These are phyloP conservation scores for Fusarium verticillioides DNA, from an alignment of 2,329 filamentous ascomycete genomes.

Conservation along the genomic window DNA sequence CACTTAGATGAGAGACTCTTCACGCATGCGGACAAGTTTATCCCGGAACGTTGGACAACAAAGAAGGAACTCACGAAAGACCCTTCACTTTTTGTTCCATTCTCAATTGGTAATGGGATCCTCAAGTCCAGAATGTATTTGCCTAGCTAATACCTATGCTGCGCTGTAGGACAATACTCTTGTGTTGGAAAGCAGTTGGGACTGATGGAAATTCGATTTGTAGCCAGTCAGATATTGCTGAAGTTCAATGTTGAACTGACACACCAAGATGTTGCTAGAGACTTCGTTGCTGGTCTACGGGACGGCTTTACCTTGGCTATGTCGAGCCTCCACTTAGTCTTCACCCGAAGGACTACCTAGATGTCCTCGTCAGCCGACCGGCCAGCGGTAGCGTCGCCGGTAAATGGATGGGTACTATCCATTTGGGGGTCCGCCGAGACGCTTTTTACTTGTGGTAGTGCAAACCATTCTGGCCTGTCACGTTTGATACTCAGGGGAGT, in stretches of 20 bases:
- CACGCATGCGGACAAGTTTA: background rate
- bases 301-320: background rate
- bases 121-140: background rate
- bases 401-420: background rate
- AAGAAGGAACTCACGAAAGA: background rate
- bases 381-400: accelerated
- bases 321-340: background rate
- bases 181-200: background rate
- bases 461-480: background rate
- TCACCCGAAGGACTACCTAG: background rate
- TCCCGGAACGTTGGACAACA: background rate
- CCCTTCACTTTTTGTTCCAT: background rate
- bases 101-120: background rate
- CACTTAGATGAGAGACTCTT: background rate
- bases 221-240: background rate
- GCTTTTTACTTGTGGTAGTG: background rate
- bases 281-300: background rate
- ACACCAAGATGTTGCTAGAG: background rate
- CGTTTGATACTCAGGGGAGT: background rate
- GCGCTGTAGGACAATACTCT: background rate
- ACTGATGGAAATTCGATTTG: background rate
- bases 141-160: background rate
- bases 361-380: accelerated
- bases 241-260: background rate
- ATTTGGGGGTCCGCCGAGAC: too few species aligned